A percentile compares a stretch with the other conserved stretches of the same genome.
phyloP scores from a whole-genome alignment of 192 early-diverging fungal species.

The Coemansia pectinata region DNA sequence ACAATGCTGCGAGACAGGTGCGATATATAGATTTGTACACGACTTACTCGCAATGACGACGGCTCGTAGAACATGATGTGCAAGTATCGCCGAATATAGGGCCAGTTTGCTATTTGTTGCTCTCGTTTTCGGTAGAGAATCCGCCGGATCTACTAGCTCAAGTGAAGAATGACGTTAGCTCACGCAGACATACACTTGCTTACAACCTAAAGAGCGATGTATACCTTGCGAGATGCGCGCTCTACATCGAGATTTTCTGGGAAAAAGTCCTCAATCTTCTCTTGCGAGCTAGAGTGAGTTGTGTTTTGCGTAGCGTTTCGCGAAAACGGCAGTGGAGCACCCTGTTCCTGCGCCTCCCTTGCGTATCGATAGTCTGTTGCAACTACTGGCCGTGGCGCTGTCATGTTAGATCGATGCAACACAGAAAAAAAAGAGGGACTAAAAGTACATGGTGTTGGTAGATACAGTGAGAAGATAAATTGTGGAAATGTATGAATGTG shows the following conservation, averaged over 20 bases:
- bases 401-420: background rate
- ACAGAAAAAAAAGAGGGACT: background rate
- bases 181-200: background rate
- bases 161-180: background rate
- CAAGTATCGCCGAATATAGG: slow-evolving; percentile 21
- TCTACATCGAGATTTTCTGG: slow-evolving; percentile 27
- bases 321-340: background rate
- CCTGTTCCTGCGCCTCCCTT: background rate
- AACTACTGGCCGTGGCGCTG: background rate
- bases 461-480: too few species aligned
- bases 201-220: background rate
- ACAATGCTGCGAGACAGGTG: background rate
- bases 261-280: slow-evolving; percentile 32
- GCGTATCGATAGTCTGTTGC: background rate
- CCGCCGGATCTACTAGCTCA: slow-evolving; percentile 30
- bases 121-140: slow-evolving; percentile 37
- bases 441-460: background rate
- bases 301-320: background rate
- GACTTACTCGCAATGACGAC: slow-evolving; percentile 37
- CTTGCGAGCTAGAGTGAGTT: slow-evolving; percentile 5
- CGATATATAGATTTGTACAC: background rate
- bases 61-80: slow-evolving; percentile 51
- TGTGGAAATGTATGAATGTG: background rate
- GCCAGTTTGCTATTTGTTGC: slow-evolving; percentile 35
- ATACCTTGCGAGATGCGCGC: slow-evolving; percentile 28